A percentile compares a stretch with the other conserved stretches of the same genome.
Evolutionary conservation across 1,284 basidiomycete genomes (phyloP).

Genomic region (Sporisorium graminicola): DNA sequence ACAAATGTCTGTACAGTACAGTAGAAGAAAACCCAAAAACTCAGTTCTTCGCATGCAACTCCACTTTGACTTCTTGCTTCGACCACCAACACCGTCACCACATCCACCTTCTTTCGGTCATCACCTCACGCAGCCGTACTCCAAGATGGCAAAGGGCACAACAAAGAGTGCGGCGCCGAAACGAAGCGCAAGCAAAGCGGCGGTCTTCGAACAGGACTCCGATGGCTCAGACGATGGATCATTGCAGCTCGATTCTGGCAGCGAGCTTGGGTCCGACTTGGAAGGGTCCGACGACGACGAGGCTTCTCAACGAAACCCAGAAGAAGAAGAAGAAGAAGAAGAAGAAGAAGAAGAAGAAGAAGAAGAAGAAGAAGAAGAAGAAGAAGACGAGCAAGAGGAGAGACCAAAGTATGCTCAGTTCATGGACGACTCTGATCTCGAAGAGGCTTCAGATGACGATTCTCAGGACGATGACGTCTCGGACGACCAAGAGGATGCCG

Average conservation of each 20-base stretch:
- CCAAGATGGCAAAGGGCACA: constrained; percentile 18
- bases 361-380: constrained; percentile 15
- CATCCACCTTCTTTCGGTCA: background rate
- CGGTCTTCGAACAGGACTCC: constrained; percentile 46
- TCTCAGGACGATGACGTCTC: constrained; percentile 1
- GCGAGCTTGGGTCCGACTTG: constrained; percentile 30
- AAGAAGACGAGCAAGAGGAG: constrained; percentile 29
- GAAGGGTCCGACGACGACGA: constrained; percentile 12
- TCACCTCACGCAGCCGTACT: background rate
- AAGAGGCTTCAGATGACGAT: constrained; percentile 44
- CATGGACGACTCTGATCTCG: constrained; percentile 64
- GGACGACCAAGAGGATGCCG: constrained; percentile 68
- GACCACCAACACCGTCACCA: background rate
- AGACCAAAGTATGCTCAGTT: constrained; percentile 53
- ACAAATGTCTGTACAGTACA: too few species aligned
- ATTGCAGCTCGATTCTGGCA: constrained; percentile 19
- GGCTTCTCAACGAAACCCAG: background rate
- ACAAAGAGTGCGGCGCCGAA: background rate
- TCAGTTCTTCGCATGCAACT: constrained; percentile 3
- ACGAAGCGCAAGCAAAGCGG: constrained; percentile 1
- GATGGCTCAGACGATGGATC: constrained; percentile 34
- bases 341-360: constrained; percentile 25
- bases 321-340: constrained; percentile 22
- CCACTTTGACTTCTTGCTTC: constrained; percentile 8
- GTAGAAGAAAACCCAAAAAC: background rate